These are phyloP conservation scores for Fistulinella prunicolor DNA, from an alignment of 768 basidiomycete species.

Conservation along the genomic window DNA sequence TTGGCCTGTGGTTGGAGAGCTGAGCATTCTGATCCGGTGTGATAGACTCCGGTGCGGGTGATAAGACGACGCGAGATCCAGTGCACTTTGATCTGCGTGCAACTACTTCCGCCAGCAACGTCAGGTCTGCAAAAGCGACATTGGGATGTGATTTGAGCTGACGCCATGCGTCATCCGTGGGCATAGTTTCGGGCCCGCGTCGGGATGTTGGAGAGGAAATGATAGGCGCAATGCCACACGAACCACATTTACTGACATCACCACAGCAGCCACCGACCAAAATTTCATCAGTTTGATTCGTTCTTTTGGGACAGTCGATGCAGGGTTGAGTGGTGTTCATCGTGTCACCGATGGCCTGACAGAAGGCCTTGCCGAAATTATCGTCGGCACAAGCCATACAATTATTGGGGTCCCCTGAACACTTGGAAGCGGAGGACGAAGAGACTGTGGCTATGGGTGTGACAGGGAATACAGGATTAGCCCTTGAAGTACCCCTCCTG, in stretches of 20 bases:
- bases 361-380: constrained; percentile 85
- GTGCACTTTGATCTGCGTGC: constrained; percentile 76
- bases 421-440: constrained; percentile 37
- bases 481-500: constrained; percentile 36
- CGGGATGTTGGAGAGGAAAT: constrained; percentile 21
- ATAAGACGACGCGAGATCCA: constrained; percentile 63
- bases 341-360: constrained; percentile 66
- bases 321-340: constrained; percentile 53
- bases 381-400: constrained; percentile 85
- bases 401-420: constrained; percentile 85
- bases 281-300: constrained; percentile 25
- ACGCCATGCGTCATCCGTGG: constrained; percentile 81
- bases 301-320: constrained; percentile 49
- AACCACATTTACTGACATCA: constrained; percentile 30
- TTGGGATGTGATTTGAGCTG: constrained; percentile 88
- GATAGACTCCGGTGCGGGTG: constrained; percentile 47
- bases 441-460: constrained; percentile 34
- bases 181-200: constrained; percentile 51
- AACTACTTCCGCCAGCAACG: constrained; percentile 85
- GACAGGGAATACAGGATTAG: constrained; percentile 55
- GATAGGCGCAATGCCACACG: constrained; percentile 33
- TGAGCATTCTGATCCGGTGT: constrained; percentile 43
- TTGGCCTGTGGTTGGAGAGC: constrained; percentile 11
- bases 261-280: constrained; percentile 38
- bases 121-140: constrained; percentile 78